Evolutionary conservation across 2,329 filamentous ascomycete species (phyloP).

Genomic region (Botrytis fabae): DNA sequence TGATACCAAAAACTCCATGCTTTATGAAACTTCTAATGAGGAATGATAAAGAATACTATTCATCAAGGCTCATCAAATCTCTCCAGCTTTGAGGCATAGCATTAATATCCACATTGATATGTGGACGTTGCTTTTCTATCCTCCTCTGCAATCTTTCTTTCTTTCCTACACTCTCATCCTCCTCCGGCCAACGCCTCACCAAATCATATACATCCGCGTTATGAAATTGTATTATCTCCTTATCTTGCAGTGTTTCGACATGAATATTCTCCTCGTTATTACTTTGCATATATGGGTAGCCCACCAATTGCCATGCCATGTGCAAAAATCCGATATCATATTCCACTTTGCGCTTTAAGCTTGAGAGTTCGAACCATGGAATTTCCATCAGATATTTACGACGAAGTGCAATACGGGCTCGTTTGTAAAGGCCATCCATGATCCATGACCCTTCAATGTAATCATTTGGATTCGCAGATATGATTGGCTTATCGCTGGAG

Average conservation of each 20-base stretch:
- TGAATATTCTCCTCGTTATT: background rate
- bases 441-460: background rate
- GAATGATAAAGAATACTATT: background rate
- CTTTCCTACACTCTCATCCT: background rate
- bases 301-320: background rate
- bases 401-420: background rate
- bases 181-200: background rate
- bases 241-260: background rate
- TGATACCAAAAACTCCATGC: background rate
- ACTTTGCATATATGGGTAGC: background rate
- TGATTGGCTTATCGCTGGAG: background rate
- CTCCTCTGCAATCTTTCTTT: background rate
- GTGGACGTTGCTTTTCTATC: background rate
- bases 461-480: constrained; percentile 1
- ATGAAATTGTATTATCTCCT: constrained; percentile 9
- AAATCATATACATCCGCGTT: constrained; percentile 13
- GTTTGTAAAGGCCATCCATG: background rate
- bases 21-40: background rate
- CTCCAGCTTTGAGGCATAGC: constrained; percentile 6
- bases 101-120: background rate
- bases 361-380: constrained; percentile 14
- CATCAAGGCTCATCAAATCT: background rate
- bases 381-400: constrained; percentile 17
- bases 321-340: constrained; percentile 17
- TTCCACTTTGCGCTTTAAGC: constrained; percentile 15